These are phyloP conservation scores for Teunomyces gatunensis DNA, from an alignment of 805 yeast species.

Conservation along the genomic window DNA sequence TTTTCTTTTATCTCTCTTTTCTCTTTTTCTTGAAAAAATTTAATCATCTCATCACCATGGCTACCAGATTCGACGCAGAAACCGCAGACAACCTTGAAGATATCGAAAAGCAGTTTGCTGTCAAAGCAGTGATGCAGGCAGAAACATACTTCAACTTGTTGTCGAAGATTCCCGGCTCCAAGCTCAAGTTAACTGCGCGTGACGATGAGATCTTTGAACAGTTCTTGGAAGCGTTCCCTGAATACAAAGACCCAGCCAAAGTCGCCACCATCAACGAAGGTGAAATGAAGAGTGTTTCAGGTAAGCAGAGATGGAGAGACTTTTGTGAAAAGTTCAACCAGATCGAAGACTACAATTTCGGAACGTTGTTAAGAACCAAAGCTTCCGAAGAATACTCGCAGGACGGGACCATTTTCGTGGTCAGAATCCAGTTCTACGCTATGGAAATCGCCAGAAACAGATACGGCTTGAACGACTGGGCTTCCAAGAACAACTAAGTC, in stretches of 20 bases:
- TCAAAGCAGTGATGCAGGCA: constrained; percentile 93
- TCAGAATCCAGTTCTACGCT: constrained; percentile 93
- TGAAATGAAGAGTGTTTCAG: constrained; percentile 73
- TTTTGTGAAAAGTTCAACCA: constrained; percentile 82
- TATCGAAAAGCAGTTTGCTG: constrained; percentile 97
- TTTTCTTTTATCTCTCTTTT: background rate
- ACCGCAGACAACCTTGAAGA: constrained; percentile 93
- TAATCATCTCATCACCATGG: constrained; percentile 17
- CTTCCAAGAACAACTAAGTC: constrained; percentile 22
- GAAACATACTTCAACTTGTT: constrained; percentile 89
- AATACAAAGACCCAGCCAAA: constrained; percentile 60
- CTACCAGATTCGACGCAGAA: constrained; percentile 70
- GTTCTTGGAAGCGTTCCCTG: constrained; percentile 80
- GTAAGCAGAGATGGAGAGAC: constrained; percentile 88
- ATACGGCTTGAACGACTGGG: constrained; percentile 91
- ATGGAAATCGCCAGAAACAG: constrained; percentile 92
- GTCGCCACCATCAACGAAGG: constrained; percentile 66
- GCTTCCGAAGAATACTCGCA: constrained; percentile 74
- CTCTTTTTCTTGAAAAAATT: constrained; percentile 1
- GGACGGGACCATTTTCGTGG: constrained; percentile 81
- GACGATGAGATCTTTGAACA: constrained; percentile 69
- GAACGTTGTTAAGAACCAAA: constrained; percentile 83
- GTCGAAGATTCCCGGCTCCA: constrained; percentile 72
- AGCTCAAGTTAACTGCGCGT: constrained; percentile 64
- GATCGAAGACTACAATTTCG: constrained; percentile 91